Percentiles rank a stretch among this genome's conserved stretches.
Conservation (phyloP, 768 basidiomycete species). For the Dacryopinax primogenitus region DNA sequence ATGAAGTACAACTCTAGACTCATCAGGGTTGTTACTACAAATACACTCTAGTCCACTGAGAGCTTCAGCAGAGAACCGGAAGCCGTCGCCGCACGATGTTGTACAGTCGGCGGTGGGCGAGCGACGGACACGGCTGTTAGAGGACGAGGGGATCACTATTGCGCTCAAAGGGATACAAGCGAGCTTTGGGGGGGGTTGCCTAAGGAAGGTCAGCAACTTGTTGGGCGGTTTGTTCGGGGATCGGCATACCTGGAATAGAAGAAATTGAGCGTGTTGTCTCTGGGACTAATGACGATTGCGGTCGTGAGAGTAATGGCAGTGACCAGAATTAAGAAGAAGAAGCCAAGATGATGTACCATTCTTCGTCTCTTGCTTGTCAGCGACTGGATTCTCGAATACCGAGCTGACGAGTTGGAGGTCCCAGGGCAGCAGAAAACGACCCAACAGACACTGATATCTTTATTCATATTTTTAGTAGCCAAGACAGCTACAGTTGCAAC, state of each 20-base stretch:
- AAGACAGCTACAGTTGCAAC: too few relatives aligned
- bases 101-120: not conserved
- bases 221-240: not conserved
- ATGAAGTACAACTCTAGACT: not conserved
- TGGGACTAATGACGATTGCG: too few relatives aligned
- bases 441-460: too few relatives aligned
- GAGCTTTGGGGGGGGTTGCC: constrained; percentile 1
- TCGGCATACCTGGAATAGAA: not conserved
- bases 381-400: too few relatives aligned
- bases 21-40: not conserved
- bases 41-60: not conserved
- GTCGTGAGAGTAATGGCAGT: too few relatives aligned
- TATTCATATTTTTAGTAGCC: too few relatives aligned
- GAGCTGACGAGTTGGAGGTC: too few relatives aligned
- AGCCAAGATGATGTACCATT: too few relatives aligned
- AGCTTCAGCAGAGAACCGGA: not conserved
- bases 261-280: too few relatives aligned
- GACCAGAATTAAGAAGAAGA: too few relatives aligned
- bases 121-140: not conserved
- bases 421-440: too few relatives aligned
- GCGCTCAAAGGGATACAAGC: not conserved
- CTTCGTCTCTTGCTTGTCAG: too few relatives aligned
- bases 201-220: not conserved
- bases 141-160: not conserved
- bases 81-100: not conserved